A percentile compares a stretch with the other conserved stretches of the same genome.
These are phyloP conservation scores for Drosera capensis DNA, from an alignment of 148 eudicot genomes.

Conservation along the genomic window DNA sequence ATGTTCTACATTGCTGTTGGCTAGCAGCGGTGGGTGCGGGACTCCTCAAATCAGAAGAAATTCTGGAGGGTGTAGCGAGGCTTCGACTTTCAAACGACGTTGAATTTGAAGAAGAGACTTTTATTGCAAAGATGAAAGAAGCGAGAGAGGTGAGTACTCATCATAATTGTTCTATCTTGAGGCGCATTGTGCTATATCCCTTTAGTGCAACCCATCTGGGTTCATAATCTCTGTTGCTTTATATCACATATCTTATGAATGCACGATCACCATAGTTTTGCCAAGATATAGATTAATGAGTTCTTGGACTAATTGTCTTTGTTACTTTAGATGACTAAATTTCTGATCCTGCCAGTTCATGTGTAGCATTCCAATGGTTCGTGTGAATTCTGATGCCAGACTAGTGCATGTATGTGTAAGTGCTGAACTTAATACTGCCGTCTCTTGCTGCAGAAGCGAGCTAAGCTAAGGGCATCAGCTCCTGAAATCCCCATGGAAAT, in stretches of 20 bases:
- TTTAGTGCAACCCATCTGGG: too few relatives aligned
- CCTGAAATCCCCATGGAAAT: constrained; percentile 62
- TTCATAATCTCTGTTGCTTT: too few relatives aligned
- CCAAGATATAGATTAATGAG: too few relatives aligned
- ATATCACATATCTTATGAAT: not conserved
- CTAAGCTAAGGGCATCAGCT: constrained; percentile 25
- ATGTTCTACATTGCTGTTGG: constrained; percentile 86
- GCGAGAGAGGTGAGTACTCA: constrained; percentile 56
- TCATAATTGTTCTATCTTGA: not conserved
- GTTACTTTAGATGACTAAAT: too few relatives aligned
- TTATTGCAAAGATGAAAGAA: constrained; percentile 71
- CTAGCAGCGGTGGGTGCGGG: constrained; percentile 95
- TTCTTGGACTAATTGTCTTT: too few relatives aligned
- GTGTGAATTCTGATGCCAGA: too few relatives aligned
- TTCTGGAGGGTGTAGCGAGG: constrained; percentile 82
- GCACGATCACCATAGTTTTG: too few relatives aligned
- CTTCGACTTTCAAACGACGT: constrained; percentile 67
- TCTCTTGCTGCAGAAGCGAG: constrained; percentile 45
- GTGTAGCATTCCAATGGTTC: too few relatives aligned
- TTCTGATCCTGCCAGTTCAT: too few relatives aligned
- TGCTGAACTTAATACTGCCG: not conserved
- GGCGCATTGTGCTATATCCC: not conserved
- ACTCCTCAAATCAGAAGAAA: constrained; percentile 90
- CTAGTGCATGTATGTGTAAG: not conserved
- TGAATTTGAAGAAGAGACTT: constrained; percentile 87